Percentiles rank a stretch among this genome's conserved stretches.
Evolutionary conservation across 129 eudicot genomes (phyloP).

Genomic region (Dittrichia graveolens): DNA sequence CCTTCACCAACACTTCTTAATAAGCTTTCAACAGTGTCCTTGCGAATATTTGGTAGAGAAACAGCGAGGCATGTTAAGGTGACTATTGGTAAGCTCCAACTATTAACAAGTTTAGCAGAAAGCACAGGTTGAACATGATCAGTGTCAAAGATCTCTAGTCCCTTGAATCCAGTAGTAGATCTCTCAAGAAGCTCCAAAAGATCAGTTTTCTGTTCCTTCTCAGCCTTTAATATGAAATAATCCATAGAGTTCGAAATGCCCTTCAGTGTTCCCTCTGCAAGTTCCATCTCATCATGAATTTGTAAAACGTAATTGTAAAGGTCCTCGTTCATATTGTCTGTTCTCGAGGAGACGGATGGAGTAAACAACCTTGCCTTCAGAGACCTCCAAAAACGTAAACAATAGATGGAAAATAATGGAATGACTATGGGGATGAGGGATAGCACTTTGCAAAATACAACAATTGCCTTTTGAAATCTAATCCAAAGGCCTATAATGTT

Average conservation of each 20-base stretch:
- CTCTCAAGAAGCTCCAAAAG: conserved; percentile 23
- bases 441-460: conserved; percentile 19
- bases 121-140: conserved; percentile 21
- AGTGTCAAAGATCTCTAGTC: conserved; percentile 26
- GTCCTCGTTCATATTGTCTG: not conserved
- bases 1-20: conserved; percentile 26
- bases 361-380: not conserved
- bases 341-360: not conserved
- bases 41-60: conserved; percentile 8
- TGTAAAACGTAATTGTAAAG: conserved; percentile 21
- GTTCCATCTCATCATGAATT: conserved; percentile 13
- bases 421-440: not conserved
- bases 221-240: not conserved
- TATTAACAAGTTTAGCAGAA: conserved; percentile 12
- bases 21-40: not conserved
- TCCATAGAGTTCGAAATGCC: conserved; percentile 7
- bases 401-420: not conserved
- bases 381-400: not conserved
- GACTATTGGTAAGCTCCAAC: conserved; percentile 30
- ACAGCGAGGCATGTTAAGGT: conserved; percentile 30
- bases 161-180: conserved; percentile 23
- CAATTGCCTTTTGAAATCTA: conserved; percentile 21
- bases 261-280: conserved; percentile 15
- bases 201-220: conserved; percentile 11
- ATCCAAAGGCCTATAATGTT: conserved; percentile 20